Percentiles rank a stretch among this genome's conserved stretches.
Conservation (phyloP, 257 asterid genomes). For the Solanum tarijense region DNA sequence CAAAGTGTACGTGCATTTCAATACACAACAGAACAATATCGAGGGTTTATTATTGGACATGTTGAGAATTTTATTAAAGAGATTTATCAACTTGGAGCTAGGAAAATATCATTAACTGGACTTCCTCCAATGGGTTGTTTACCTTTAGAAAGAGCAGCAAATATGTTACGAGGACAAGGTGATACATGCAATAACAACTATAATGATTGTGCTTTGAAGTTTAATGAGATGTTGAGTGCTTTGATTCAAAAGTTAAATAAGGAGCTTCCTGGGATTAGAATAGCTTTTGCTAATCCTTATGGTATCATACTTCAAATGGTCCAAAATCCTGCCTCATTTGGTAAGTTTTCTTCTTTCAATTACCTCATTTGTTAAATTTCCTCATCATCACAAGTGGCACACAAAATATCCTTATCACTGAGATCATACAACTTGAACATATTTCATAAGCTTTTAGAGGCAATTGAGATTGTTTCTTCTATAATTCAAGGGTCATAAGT, state of each 20-base stretch:
- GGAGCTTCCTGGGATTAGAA: conserved; percentile 41
- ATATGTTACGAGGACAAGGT: conserved; percentile 51
- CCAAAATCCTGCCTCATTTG: conserved; percentile 50
- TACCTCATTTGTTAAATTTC: too few relatives aligned
- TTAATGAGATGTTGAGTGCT: conserved; percentile 40
- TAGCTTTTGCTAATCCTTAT: conserved; percentile 57
- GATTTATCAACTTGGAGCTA: conserved; percentile 54
- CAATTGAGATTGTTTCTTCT: neutral
- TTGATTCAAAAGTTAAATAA: conserved; percentile 37
- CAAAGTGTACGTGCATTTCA: conserved; percentile 27
- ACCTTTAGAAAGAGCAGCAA: conserved; percentile 69
- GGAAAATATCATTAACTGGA: conserved; percentile 59
- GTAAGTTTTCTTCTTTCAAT: conserved; percentile 20
- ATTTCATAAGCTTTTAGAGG: neutral
- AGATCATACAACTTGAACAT: neutral
- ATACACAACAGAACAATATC: conserved; percentile 55
- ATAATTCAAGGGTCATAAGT: neutral
- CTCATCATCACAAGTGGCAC: neutral
- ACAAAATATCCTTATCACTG: too few relatives aligned
- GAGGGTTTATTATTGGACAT: conserved; percentile 25
- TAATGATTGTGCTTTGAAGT: conserved; percentile 43
- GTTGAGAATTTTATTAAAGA: conserved; percentile 48
- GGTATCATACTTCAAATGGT: conserved; percentile 33
- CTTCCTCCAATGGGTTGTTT: conserved; percentile 94
- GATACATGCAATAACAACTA: conserved; percentile 47